A percentile compares a stretch with the other conserved stretches of the same genome.
Conservation (phyloP, 2,329 filamentous ascomycete species). For the Diaporthe citriasiana region DNA sequence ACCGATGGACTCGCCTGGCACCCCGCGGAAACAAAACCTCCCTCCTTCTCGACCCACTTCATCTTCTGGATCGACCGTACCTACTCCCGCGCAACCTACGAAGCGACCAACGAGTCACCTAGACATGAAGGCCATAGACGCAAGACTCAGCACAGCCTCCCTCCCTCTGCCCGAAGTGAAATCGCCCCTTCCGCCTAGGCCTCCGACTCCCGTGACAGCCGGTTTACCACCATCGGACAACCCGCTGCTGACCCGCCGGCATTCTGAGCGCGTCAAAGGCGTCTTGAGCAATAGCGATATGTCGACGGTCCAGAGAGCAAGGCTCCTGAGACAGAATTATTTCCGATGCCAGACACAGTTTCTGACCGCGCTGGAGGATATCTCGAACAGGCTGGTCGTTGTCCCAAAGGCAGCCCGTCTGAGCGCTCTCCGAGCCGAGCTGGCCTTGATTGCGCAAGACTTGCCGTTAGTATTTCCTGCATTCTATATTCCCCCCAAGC, state of each 20-base stretch:
- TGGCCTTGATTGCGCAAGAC: constrained; percentile 85
- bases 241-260: constrained; percentile 63
- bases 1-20: constrained; percentile 38
- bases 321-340: constrained; percentile 83
- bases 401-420: constrained; percentile 86
- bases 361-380: constrained; percentile 83
- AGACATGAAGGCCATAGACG: constrained; percentile 68
- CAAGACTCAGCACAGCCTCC: constrained; percentile 77
- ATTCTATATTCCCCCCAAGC: neutral
- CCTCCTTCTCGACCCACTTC: constrained; percentile 45
- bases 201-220: constrained; percentile 71
- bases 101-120: constrained; percentile 63
- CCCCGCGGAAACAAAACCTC: constrained; percentile 44
- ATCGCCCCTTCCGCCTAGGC: constrained; percentile 67
- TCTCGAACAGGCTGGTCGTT: constrained; percentile 85
- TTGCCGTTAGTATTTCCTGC: constrained; percentile 63
- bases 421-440: constrained; percentile 84
- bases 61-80: constrained; percentile 44
- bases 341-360: constrained; percentile 87
- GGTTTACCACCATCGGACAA: constrained; percentile 64
- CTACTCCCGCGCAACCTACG: constrained; percentile 53
- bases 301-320: constrained; percentile 76
- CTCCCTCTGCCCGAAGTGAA: constrained; percentile 74
- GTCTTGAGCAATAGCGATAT: constrained; percentile 73
- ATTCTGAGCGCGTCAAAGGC: constrained; percentile 73